Evolutionary conservation across 2,329 filamentous ascomycete species (phyloP).

Genomic region (Atkinsonella hypoxylon): DNA sequence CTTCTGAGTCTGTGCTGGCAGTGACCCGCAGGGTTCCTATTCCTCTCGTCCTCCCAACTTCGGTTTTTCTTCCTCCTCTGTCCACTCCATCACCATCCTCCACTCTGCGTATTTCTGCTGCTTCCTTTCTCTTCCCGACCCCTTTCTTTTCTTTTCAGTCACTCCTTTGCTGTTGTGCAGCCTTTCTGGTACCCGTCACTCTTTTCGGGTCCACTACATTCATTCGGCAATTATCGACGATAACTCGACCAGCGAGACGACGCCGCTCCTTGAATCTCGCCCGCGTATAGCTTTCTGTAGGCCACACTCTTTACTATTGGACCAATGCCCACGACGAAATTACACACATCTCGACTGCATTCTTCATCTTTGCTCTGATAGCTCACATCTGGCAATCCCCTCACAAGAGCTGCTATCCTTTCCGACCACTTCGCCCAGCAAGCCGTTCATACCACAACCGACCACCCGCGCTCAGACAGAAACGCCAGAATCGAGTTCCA

Average conservation of each 20-base stretch:
- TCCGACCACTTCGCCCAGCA: neutral
- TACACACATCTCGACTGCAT: conserved; percentile 6
- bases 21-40: conserved; percentile 10
- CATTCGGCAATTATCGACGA: conserved; percentile 21
- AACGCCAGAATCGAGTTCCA: neutral
- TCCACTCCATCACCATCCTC: conserved; percentile 22
- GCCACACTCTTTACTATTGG: conserved; percentile 10
- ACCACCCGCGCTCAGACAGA: neutral
- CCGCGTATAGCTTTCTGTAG: conserved; percentile 3
- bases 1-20: neutral
- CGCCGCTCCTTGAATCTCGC: conserved; percentile 7
- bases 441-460: neutral
- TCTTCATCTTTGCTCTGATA: conserved; percentile 4
- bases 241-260: conserved; percentile 7
- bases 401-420: neutral
- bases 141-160: conserved; percentile 37
- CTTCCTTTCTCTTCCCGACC: conserved; percentile 22
- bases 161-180: conserved; percentile 33
- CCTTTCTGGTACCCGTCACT: conserved; percentile 37
- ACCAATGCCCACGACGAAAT: neutral
- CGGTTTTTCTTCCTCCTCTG: conserved; percentile 21
- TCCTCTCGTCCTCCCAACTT: conserved; percentile 24
- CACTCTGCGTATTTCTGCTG: conserved; percentile 21
- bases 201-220: conserved; percentile 37
- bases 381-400: neutral